Percentiles rank a stretch among this genome's conserved stretches.
Evolutionary conservation across 768 basidiomycete species (phyloP).

Genomic region (Leccinum boreale): DNA sequence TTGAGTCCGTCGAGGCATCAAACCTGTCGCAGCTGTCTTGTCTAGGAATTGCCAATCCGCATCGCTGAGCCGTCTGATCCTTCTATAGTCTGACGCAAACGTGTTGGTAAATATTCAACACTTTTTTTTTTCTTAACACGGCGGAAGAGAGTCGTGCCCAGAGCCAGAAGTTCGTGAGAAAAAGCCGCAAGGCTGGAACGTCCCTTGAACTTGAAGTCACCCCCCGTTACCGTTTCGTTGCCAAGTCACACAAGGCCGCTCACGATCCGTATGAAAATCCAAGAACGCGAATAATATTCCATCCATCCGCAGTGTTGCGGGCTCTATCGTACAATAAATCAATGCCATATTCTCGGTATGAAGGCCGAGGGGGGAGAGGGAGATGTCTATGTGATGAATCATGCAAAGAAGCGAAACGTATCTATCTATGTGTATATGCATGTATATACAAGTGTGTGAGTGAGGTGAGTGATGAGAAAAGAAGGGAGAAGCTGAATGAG

Average conservation of each 20-base stretch:
- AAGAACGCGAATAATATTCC: slow-evolving; percentile 32
- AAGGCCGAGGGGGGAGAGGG: slow-evolving; percentile 11
- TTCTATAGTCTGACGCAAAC: slow-evolving; percentile 6
- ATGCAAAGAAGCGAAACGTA: slow-evolving; percentile 21
- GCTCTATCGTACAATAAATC: slow-evolving; percentile 36
- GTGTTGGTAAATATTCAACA: slow-evolving; percentile 3
- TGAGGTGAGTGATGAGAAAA: slow-evolving; percentile 15
- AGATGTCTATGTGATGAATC: slow-evolving; percentile 28
- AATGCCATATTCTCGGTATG: slow-evolving; percentile 30
- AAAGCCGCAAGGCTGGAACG: neutral
- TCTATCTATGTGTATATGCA: slow-evolving; percentile 38
- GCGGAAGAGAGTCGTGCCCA: neutral
- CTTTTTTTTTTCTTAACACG: neutral
- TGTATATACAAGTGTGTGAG: slow-evolving; percentile 37
- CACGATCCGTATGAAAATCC: slow-evolving; percentile 7
- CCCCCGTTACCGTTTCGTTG: slow-evolving; percentile 16
- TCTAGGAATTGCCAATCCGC: neutral
- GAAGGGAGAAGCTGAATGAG: slow-evolving; percentile 18
- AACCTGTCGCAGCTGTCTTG: neutral
- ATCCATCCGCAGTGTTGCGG: slow-evolving; percentile 24
- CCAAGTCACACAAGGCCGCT: slow-evolving; percentile 8
- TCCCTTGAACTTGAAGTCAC: neutral
- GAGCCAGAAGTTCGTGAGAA: neutral
- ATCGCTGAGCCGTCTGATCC: neutral
- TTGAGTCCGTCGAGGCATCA: neutral